Base-by-base conservation (phyloP, 306 rosid genomes). In the Hippophae gyantsensis region DNA sequence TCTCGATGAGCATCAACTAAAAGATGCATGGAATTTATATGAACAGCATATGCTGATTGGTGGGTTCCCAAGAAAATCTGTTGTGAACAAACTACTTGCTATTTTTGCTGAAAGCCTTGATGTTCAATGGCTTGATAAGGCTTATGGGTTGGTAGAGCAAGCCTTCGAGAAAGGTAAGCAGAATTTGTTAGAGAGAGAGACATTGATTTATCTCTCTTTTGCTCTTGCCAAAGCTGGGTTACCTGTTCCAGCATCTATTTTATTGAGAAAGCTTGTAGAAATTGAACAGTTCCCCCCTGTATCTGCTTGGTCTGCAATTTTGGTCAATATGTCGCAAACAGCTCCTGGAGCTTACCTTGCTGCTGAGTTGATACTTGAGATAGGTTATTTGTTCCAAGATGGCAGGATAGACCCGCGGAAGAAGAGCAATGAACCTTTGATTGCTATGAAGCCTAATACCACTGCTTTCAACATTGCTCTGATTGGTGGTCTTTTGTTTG, bases 321-420 rank as follows among this genome's bases (percentile, higher is more conserved):
- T 86, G 79, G 94, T 83, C 41, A 66, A 80, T 79, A 75, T 90
- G 88, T 84, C 88, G 25, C 81, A 68, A 69, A 84, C 95, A 46
- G 81, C 79, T 25, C 75, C 82, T 51, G 97, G 95, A 61, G 82
- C 88, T 64, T 90, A 78, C 72, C 83, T 90, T 73, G 86, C 94
- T 57, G 85, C 94, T 32, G 94, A 90, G 74, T 70, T 86, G 74
- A 59, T 86, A 69, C 85, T 86, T 70, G 95, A 90, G 78, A 80
- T 90, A 63, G 87, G 95, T 52, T 86, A 86, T 79, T 68, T 86
- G 70, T 90, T 86, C 69, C 94, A 84, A 71, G 78, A 86, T 62
- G 78, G 79, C n/a, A 76, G 90, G 76, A 81, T 86, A 58, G 97
- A 90, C 67, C 88, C 88, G 0, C 83, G 94, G 64, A 86, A 89